phyloP scores from a whole-genome alignment of 352 stramenopile species.

The Phytophthora macrochlamydospora region DNA sequence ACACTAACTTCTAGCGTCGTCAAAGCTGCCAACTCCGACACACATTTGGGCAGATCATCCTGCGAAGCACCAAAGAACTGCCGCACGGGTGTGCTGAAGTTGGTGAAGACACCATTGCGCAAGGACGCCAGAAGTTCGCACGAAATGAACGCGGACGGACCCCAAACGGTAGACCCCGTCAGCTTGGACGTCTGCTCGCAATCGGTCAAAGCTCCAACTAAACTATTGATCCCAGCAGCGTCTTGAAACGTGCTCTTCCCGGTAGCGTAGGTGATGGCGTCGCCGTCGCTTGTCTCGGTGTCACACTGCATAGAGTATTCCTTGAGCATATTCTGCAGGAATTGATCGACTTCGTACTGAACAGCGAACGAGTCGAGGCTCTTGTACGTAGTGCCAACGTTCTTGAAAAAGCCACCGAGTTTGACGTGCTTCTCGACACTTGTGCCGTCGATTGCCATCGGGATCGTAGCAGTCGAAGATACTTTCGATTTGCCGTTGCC shows the following conservation, averaged over 20 bases:
- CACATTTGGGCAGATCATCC: slow-evolving; percentile 59
- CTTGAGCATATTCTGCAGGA: slow-evolving; percentile 60
- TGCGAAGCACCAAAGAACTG: slow-evolving; percentile 49
- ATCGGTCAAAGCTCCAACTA: slow-evolving; percentile 54
- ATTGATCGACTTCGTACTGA: slow-evolving; percentile 64
- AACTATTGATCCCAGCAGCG: slow-evolving; percentile 47
- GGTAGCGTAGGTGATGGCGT: slow-evolving; percentile 47
- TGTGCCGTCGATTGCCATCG: slow-evolving; percentile 38
- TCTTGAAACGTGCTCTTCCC: slow-evolving; percentile 48
- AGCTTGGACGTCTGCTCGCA: slow-evolving; percentile 55
- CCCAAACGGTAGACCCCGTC: slow-evolving; percentile 41
- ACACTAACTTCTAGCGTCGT: slow-evolving; percentile 48
- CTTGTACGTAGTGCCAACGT: slow-evolving; percentile 36
- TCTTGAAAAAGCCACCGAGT: slow-evolving; percentile 40
- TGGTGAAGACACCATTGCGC: slow-evolving; percentile 80
- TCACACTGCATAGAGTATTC: slow-evolving; percentile 60
- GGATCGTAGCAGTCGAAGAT: slow-evolving; percentile 34
- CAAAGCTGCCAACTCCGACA: slow-evolving; percentile 51
- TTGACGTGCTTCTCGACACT: slow-evolving; percentile 34
- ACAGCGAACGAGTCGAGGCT: slow-evolving; percentile 46
- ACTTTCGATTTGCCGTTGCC: slow-evolving; percentile 32
- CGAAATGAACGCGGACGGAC: slow-evolving; percentile 58
- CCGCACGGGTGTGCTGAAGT: slow-evolving; percentile 68
- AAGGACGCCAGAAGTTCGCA: slow-evolving; percentile 70
- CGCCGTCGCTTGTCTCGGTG: slow-evolving; percentile 24